Evolutionary conservation across 2,329 filamentous ascomycete genomes (phyloP), one percentile per base, ranked within the genome.

Genomic region (Aspergillus flavus): DNA sequence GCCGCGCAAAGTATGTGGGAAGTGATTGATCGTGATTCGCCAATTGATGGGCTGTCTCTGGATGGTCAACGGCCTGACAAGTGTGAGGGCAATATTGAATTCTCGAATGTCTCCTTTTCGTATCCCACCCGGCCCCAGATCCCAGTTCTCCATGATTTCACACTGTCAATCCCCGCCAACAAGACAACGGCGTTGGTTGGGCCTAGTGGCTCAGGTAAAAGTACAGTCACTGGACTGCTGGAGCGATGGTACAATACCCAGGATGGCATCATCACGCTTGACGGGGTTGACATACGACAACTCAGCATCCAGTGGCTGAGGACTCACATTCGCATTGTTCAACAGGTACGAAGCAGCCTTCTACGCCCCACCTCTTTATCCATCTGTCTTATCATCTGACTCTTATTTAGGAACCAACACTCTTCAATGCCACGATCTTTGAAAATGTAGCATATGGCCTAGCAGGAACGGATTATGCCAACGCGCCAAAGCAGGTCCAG

Each of bases 21-120:
- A 1, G 68, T 76, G 19, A 79, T 82, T 30, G 77, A 80, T 67
- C 75, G 74, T 52, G 32, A 63, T 6, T 79, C 78, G 1, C 48
- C 61, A 2, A 71, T 81, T 6, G 74, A 80, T 61, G 75, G 79
- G 0, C 68, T 79, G 5, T 54, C 57, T 9, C n/a, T 50, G n/a
- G 46, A 54, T 0, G 72, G 73, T 10, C 23, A 66, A 21, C 61
- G 45, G 19, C 68, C 70, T 1, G 34, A 43, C 3, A 59, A 48
- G 16, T 58, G 61, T 45, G 66, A 28, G 56, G 76, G 76, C 21
- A 56, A 64, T 45, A 71, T 84, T 4, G 72, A 79, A 6, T 86
- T 94, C 32, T 58, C 86, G 7, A 81, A 86, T 43, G 85, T 94
- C n/a, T 85, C 83, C 12, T 93, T 94, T 71, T 86, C 89, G 2